Conservation (phyloP, 2,329 filamentous ascomycete genomes). For the Scedosporium apiospermum region DNA sequence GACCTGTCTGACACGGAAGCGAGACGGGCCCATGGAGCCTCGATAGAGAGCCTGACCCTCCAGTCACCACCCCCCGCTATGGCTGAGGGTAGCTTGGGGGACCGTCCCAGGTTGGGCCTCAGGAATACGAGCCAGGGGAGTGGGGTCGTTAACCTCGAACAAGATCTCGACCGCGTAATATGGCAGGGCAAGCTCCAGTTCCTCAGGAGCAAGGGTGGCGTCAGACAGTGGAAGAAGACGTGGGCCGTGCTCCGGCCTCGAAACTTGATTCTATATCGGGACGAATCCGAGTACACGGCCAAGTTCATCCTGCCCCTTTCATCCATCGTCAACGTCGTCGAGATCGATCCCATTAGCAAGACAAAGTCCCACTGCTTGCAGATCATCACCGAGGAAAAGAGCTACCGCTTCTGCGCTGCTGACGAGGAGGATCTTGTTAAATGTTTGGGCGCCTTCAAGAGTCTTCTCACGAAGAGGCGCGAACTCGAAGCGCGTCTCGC, state of each 20-base stretch:
- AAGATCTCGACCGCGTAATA: constrained; percentile 78
- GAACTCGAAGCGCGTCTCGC: constrained; percentile 47
- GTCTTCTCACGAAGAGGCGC: constrained; percentile 61
- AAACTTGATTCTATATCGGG: constrained; percentile 85
- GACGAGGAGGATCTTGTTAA: constrained; percentile 76
- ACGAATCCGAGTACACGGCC: constrained; percentile 82
- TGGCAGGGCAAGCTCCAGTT: constrained; percentile 88
- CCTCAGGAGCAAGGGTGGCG: constrained; percentile 69
- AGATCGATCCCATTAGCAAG: constrained; percentile 78
- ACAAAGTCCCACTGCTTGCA: constrained; percentile 85
- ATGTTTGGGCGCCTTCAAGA: constrained; percentile 88
- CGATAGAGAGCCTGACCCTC: not conserved
- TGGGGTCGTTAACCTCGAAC: constrained; percentile 38
- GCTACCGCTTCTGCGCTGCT: constrained; percentile 63
- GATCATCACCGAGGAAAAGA: constrained; percentile 87
- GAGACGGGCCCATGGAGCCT: not conserved
- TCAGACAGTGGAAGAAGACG: constrained; percentile 88
- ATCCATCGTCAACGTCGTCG: constrained; percentile 79
- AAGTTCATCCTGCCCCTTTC: constrained; percentile 71
- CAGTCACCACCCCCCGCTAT: not conserved
- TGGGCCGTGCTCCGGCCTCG: constrained; percentile 87
- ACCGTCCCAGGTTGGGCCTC: constrained; percentile 25
- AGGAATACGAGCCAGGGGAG: constrained; percentile 57
- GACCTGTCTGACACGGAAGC: constrained; percentile 70
- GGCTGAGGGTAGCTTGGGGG: constrained; percentile 2